phyloP scores from a whole-genome alignment of 148 eudicot species.

The Arctostaphylos glauca region DNA sequence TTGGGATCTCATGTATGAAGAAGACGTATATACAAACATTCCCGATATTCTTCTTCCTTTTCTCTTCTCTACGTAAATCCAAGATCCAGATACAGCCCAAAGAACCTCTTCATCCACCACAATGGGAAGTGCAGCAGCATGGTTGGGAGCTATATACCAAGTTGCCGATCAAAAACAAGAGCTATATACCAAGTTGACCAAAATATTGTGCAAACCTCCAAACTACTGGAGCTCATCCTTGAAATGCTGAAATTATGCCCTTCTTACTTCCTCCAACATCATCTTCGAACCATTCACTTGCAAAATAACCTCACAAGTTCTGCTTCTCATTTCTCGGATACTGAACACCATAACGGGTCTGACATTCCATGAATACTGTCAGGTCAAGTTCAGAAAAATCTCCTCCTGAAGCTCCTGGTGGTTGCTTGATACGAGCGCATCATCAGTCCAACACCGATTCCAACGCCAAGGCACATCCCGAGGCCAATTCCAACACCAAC shows the following conservation, averaged over 20 bases:
- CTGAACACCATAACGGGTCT: background rate
- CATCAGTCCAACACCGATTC: constrained; percentile 56
- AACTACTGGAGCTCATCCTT: background rate
- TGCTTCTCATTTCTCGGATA: constrained; percentile 9
- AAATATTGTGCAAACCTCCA: background rate
- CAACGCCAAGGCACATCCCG: constrained; percentile 58
- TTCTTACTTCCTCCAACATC: background rate
- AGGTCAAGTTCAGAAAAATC: constrained; percentile 31
- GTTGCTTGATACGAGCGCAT: constrained; percentile 62
- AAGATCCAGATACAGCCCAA: background rate
- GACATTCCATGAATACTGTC: background rate
- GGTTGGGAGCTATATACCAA: background rate
- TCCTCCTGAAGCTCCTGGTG: constrained; percentile 44
- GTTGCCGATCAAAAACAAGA: background rate
- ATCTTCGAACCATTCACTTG: background rate
- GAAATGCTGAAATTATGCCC: background rate
- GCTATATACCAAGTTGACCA: background rate
- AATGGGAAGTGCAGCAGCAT: background rate
- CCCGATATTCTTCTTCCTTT: no score
- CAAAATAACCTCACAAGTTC: background rate
- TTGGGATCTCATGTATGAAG: background rate
- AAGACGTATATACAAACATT: background rate
- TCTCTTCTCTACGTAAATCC: background rate
- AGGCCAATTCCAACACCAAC: constrained; percentile 64
- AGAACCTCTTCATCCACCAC: constrained; percentile 4